These are phyloP conservation scores for Fistulinella staudtii DNA, from an alignment of 1,284 basidiomycete species.

Conservation along the genomic window DNA sequence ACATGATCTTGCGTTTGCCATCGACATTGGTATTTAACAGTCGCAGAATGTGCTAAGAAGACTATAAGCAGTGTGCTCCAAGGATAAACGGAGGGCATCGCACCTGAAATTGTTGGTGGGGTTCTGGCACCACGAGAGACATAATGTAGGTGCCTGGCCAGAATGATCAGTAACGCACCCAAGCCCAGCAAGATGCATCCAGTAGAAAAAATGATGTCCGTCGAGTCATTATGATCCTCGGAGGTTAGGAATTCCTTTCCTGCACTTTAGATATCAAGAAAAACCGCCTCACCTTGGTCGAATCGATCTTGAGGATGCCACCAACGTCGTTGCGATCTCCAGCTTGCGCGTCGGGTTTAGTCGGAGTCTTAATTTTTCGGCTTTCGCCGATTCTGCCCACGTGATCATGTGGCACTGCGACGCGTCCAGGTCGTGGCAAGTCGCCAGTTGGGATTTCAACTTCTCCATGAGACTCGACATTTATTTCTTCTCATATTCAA, in stretches of 20 bases:
- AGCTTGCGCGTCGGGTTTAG: neutral
- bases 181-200: conserved; percentile 16
- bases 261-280: neutral
- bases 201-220: conserved; percentile 3
- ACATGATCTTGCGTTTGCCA: conserved; percentile 99
- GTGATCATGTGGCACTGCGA: conserved; percentile 19
- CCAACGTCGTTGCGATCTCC: conserved; percentile 12
- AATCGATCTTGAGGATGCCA: conserved; percentile 16
- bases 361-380: conserved; percentile 28
- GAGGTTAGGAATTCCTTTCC: neutral
- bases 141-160: conserved; percentile 41
- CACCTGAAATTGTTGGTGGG: conserved; percentile 92
- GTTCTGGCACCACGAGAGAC: conserved; percentile 93
- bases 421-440: conserved; percentile 24
- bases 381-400: conserved; percentile 25
- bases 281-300: conserved; percentile 25
- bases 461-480: conserved; percentile 18
- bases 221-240: neutral
- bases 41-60: conserved; percentile 87
- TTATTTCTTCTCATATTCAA: neutral
- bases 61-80: conserved; percentile 4
- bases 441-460: conserved; percentile 11
- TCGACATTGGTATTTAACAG: conserved; percentile 99
- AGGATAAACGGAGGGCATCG: neutral
- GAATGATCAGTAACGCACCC: conserved; percentile 19